Conservation (phyloP, 2,329 filamentous ascomycete species). For the Calonectria honghensis region DNA sequence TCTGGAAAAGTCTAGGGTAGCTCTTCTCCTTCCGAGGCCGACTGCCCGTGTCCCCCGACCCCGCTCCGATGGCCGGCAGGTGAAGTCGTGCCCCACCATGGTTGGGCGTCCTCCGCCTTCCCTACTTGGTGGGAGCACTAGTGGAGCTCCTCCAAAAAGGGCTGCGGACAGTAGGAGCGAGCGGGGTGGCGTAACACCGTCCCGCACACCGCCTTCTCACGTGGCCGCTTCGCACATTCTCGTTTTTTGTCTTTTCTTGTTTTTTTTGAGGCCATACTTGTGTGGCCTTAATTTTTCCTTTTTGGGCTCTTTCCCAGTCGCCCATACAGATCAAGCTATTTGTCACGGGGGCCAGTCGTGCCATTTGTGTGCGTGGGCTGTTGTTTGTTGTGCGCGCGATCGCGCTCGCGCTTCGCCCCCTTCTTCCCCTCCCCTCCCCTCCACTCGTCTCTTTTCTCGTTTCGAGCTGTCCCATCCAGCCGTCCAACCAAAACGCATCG, state of each 20-base stretch:
- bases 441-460: background rate
- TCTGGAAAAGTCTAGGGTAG: slow-evolving; percentile 9
- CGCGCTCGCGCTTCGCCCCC: background rate
- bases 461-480: slow-evolving; percentile 1
- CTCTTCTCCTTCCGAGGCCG: slow-evolving; percentile 25
- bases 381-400: slow-evolving; percentile 6
- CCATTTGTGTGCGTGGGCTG: background rate
- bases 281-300: background rate
- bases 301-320: background rate
- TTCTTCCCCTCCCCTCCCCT: background rate
- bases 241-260: background rate
- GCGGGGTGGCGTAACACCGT: slow-evolving; percentile 36
- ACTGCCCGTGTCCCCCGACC: slow-evolving; percentile 29
- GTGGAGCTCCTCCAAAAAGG: slow-evolving; percentile 16
- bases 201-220: slow-evolving; percentile 36
- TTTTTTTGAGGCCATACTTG: slow-evolving; percentile 19
- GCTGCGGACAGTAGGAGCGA: slow-evolving; percentile 22
- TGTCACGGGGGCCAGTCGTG: background rate
- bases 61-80: slow-evolving; percentile 52
- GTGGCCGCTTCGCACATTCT: slow-evolving; percentile 24
- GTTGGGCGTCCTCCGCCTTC: slow-evolving; percentile 10
- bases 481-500: slow-evolving; percentile 36
- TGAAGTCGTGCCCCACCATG: slow-evolving; percentile 29
- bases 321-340: slow-evolving; percentile 4
- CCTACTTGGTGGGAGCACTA: background rate